These are phyloP conservation scores for Epicoccum sorghinum DNA, from an alignment of 2,329 filamentous ascomycete genomes.

Conservation along the genomic window DNA sequence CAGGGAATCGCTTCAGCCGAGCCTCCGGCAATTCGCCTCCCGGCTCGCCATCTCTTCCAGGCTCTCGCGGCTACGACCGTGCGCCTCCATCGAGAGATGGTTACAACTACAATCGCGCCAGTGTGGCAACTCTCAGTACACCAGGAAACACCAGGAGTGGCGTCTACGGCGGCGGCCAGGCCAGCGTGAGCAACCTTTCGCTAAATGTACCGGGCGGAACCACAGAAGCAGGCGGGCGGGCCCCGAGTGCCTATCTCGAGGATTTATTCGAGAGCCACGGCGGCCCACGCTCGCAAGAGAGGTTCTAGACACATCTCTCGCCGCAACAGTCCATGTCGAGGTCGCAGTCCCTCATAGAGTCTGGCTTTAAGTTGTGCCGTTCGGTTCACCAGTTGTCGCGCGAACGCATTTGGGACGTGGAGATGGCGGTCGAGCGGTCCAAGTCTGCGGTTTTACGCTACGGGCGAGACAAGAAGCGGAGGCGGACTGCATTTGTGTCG, in stretches of 20 bases:
- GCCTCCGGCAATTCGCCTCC: slow-evolving; percentile 44
- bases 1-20: slow-evolving; percentile 43
- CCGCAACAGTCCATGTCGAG: background rate
- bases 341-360: slow-evolving; percentile 2
- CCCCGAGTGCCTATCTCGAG: slow-evolving; percentile 88
- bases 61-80: slow-evolving; percentile 45
- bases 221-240: slow-evolving; percentile 65
- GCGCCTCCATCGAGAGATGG: slow-evolving; percentile 43
- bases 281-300: slow-evolving; percentile 36
- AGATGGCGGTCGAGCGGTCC: slow-evolving; percentile 5
- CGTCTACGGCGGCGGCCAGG: slow-evolving; percentile 37
- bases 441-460: background rate
- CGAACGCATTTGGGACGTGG: slow-evolving; percentile 11
- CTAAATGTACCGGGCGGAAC: slow-evolving; percentile 61
- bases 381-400: background rate
- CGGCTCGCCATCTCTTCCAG: slow-evolving; percentile 43
- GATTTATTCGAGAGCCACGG: slow-evolving; percentile 82
- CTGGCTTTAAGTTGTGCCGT: background rate
- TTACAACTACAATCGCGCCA: slow-evolving; percentile 45
- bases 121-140: slow-evolving; percentile 41
- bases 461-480: background rate
- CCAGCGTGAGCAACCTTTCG: slow-evolving; percentile 69
- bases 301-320: slow-evolving; percentile 38
- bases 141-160: slow-evolving; percentile 41
- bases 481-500: background rate